phyloP scores from a whole-genome alignment of 306 rosid species.

The Vachellia collinsii region DNA sequence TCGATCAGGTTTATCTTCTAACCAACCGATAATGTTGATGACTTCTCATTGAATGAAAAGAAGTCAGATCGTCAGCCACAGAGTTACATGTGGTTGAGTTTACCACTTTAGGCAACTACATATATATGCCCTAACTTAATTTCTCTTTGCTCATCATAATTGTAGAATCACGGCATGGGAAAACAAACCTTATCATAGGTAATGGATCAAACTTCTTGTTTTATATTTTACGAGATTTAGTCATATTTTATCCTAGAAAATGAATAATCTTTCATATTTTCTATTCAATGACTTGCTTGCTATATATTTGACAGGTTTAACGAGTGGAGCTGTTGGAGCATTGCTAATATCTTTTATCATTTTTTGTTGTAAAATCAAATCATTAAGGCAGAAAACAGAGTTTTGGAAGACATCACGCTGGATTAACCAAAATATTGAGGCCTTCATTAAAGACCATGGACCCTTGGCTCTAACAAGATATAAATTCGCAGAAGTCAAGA shows the following conservation, averaged over 20 bases:
- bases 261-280: too few species aligned
- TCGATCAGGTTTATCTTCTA: too few species aligned
- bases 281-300: background rate
- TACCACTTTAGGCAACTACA: too few species aligned
- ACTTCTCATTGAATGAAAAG: too few species aligned
- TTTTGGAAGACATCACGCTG: background rate
- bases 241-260: too few species aligned
- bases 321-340: background rate
- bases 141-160: background rate
- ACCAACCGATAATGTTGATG: too few species aligned
- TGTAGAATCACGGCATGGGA: background rate
- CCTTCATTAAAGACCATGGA: background rate
- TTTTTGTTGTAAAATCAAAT: background rate
- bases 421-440: background rate
- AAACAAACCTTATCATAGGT: background rate
- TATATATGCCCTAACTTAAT: background rate
- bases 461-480: background rate
- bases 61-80: too few species aligned
- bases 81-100: too few species aligned
- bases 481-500: background rate
- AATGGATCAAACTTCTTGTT: background rate
- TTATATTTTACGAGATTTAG: too few species aligned
- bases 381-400: background rate
- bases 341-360: background rate
- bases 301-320: background rate